These are phyloP conservation scores for Lineolata rhizophorae DNA, from an alignment of 495 filamentous ascomycete genomes.

Conservation along the genomic window DNA sequence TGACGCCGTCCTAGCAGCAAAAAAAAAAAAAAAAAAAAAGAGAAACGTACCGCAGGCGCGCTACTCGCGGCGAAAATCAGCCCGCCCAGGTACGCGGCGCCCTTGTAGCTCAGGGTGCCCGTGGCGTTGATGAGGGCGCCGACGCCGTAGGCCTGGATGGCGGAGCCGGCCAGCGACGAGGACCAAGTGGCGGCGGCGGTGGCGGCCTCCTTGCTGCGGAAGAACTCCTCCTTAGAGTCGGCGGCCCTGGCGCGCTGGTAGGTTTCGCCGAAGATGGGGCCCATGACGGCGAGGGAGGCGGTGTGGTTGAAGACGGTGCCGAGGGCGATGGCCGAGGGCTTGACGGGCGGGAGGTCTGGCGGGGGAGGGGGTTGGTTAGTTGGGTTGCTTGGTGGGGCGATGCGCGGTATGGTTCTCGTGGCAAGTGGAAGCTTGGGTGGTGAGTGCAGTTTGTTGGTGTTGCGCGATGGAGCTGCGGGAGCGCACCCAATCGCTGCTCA, in stretches of 20 bases:
- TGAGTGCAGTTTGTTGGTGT: slow-evolving; percentile 1
- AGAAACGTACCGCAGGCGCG: slow-evolving; percentile 72
- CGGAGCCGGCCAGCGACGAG: slow-evolving; percentile 69
- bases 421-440: slow-evolving; percentile 1
- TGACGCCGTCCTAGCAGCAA: too few relatives aligned
- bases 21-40: too few relatives aligned
- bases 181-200: slow-evolving; percentile 78
- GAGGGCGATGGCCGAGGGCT: slow-evolving; percentile 91
- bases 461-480: too few relatives aligned
- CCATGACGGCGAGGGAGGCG: slow-evolving; percentile 56
- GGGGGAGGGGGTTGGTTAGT: not conserved
- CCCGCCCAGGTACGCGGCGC: slow-evolving; percentile 77
- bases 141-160: slow-evolving; percentile 81
- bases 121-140: slow-evolving; percentile 91
- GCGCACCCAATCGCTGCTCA: too few relatives aligned
- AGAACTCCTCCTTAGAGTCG: slow-evolving; percentile 90
- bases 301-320: slow-evolving; percentile 90
- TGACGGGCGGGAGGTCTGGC: slow-evolving; percentile 79
- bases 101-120: slow-evolving; percentile 85
- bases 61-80: slow-evolving; percentile 82
- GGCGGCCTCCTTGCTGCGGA: slow-evolving; percentile 78
- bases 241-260: slow-evolving; percentile 81
- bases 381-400: slow-evolving; percentile 1
- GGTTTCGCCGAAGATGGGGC: slow-evolving; percentile 81
- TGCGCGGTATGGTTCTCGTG: slow-evolving; percentile 3